These are phyloP conservation scores for Gaillardinia entomophila DNA, from an alignment of 805 yeast species.

Conservation along the genomic window DNA sequence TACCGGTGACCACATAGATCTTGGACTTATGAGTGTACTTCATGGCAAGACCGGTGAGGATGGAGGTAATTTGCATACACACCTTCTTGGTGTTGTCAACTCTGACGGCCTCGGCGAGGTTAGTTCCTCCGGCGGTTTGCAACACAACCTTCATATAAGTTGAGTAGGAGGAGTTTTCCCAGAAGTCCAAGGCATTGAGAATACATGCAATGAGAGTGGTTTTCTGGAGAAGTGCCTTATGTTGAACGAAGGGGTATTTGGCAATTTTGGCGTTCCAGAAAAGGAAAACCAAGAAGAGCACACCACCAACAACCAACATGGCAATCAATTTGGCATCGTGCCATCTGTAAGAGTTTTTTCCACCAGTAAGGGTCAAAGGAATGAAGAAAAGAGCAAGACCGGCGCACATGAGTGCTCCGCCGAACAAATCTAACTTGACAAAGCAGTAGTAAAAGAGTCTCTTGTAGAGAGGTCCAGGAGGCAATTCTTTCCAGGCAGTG, in stretches of 20 bases:
- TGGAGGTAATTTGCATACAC: slow-evolving; percentile 15
- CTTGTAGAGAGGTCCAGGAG: slow-evolving; percentile 7
- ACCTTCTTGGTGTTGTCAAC: slow-evolving; percentile 22
- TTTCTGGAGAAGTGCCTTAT: slow-evolving; percentile 10
- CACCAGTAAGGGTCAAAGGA: slow-evolving; percentile 21
- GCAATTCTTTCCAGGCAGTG: slow-evolving; percentile 4
- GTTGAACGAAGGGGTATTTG: slow-evolving; percentile 17
- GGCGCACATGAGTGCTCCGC: slow-evolving; percentile 11
- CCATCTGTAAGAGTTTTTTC: slow-evolving; percentile 7
- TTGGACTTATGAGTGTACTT: slow-evolving; percentile 21
- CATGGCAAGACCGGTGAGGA: slow-evolving; percentile 19
- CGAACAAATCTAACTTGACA: slow-evolving; percentile 15
- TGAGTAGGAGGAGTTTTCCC: slow-evolving; percentile 16
- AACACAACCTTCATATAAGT: slow-evolving; percentile 17
- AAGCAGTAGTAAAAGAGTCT: slow-evolving; percentile 11
- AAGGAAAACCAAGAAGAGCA: slow-evolving; percentile 4
- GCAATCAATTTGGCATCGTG: slow-evolving; percentile 10
- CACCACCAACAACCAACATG: slow-evolving; percentile 19
- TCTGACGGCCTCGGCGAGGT: slow-evolving; percentile 21
- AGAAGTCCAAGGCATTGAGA: slow-evolving; percentile 14
- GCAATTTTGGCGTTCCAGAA: slow-evolving; percentile 13
- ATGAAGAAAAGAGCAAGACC: slow-evolving; percentile 18
- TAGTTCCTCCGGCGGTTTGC: slow-evolving; percentile 10
- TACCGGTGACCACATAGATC: slow-evolving; percentile 11
- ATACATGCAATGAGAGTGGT: slow-evolving; percentile 12